phyloP scores from a whole-genome alignment of 805 yeast species.

The Candida pseudofarinosa region DNA sequence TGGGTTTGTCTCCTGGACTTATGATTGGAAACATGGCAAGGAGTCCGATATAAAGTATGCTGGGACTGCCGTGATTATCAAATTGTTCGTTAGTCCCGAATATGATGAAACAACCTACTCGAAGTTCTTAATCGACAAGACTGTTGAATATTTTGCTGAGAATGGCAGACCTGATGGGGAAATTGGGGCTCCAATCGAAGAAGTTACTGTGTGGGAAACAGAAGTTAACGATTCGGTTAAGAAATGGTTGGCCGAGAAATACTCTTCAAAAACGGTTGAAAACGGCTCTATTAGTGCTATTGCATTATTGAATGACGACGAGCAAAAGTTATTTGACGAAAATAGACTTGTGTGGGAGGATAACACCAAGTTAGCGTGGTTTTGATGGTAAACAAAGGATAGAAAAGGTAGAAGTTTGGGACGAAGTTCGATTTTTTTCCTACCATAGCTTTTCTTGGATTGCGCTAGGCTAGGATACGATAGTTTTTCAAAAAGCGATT shows the following conservation, averaged over 20 bases:
- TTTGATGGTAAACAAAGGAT: too few species aligned
- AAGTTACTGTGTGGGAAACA: slow-evolving; percentile 31
- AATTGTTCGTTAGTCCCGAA: slow-evolving; percentile 19
- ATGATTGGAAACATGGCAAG: slow-evolving; percentile 23
- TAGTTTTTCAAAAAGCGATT: background rate
- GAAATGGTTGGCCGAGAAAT: slow-evolving; percentile 12
- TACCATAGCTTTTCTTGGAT: too few species aligned
- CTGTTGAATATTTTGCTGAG: slow-evolving; percentile 9
- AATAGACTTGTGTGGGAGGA: slow-evolving; percentile 38
- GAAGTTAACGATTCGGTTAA: slow-evolving; percentile 19
- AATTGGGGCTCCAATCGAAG: slow-evolving; percentile 4
- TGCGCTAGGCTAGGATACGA: too few species aligned
- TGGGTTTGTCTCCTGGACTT: slow-evolving; percentile 38
- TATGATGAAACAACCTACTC: slow-evolving; percentile 14
- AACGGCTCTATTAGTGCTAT: slow-evolving; percentile 36
- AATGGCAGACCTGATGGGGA: background rate
- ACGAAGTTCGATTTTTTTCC: too few species aligned
- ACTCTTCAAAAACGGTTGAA: slow-evolving; percentile 20
- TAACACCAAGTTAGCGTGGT: slow-evolving; percentile 42
- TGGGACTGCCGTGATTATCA: slow-evolving; percentile 24
- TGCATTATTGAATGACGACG: slow-evolving; percentile 20
- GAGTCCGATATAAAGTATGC: slow-evolving; percentile 7
- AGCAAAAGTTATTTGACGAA: slow-evolving; percentile 19
- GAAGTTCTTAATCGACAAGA: slow-evolving; percentile 10
- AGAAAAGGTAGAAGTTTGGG: too few species aligned